Conservation (phyloP, 1,284 basidiomycete genomes). For the Apiotrichum sp. region DNA sequence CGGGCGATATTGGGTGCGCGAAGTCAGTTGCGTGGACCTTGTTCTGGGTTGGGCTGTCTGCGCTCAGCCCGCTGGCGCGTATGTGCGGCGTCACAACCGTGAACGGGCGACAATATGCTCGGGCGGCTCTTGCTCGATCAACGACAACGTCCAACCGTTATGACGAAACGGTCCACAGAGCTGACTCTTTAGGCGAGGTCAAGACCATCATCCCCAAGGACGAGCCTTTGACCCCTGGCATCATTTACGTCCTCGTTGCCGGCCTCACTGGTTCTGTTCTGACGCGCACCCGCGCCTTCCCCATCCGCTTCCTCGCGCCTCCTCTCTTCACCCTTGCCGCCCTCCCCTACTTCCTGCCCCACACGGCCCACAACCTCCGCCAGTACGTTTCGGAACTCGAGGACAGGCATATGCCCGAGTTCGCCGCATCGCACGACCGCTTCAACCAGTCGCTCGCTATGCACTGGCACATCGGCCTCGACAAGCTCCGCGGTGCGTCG, state of each 20-base stretch:
- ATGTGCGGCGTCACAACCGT: too few species aligned
- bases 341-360: slow-evolving; percentile 70
- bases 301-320: slow-evolving; percentile 63
- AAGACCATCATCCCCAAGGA: slow-evolving; percentile 71
- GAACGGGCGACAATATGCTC: too few species aligned
- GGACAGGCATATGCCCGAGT: slow-evolving; percentile 59
- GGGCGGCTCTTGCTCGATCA: too few species aligned
- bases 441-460: slow-evolving; percentile 60
- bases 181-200: slow-evolving; percentile 57
- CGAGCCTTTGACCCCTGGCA: slow-evolving; percentile 75
- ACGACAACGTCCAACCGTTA: too few species aligned
- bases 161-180: too few species aligned
- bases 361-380: slow-evolving; percentile 64
- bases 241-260: slow-evolving; percentile 80
- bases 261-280: slow-evolving; percentile 80
- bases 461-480: slow-evolving; percentile 53
- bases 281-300: slow-evolving; percentile 64
- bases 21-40: too few species aligned
- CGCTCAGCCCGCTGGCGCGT: too few species aligned
- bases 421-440: slow-evolving; percentile 63
- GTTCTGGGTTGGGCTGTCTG: too few species aligned
- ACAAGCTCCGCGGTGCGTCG: slow-evolving; percentile 49
- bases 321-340: slow-evolving; percentile 62
- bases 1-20: too few species aligned
- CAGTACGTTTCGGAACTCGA: slow-evolving; percentile 65